Conservation (phyloP, 2,329 filamentous ascomycete genomes). For the Apiospora aurea region DNA sequence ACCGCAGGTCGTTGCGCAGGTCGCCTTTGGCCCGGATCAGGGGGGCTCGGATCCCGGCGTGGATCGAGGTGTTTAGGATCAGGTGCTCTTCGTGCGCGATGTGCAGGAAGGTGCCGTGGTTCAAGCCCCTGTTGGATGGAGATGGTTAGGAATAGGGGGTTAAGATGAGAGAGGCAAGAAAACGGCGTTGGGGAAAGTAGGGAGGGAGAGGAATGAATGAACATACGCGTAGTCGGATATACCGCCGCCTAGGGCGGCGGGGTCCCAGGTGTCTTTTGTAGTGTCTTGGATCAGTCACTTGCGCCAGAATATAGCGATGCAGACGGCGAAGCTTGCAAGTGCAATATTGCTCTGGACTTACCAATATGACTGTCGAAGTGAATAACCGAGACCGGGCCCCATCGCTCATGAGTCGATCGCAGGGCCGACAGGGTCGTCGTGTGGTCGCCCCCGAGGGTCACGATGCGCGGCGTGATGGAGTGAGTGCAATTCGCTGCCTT, state of each 20-base stretch:
- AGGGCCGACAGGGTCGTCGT: slow-evolving; percentile 68
- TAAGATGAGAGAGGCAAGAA: neutral
- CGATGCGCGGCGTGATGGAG: slow-evolving; percentile 57
- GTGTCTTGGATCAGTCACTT: slow-evolving; percentile 27
- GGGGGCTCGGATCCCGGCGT: slow-evolving; percentile 67
- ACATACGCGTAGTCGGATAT: slow-evolving; percentile 66
- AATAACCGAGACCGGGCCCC: slow-evolving; percentile 66
- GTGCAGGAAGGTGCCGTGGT: slow-evolving; percentile 68
- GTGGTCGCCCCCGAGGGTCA: slow-evolving; percentile 71
- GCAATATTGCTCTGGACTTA: slow-evolving; percentile 28
- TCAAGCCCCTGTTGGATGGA: slow-evolving; percentile 50
- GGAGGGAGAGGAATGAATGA: neutral
- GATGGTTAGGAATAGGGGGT: neutral
- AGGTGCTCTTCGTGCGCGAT: slow-evolving; percentile 68
- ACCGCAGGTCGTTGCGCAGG: slow-evolving; percentile 61
- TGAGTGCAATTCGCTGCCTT: slow-evolving; percentile 49
- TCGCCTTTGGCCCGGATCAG: slow-evolving; percentile 57
- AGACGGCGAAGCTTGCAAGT: neutral
- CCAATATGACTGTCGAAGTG: slow-evolving; percentile 73
- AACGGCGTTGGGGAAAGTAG: neutral
- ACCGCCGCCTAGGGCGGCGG: slow-evolving; percentile 63
- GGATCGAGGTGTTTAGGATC: slow-evolving; percentile 64
- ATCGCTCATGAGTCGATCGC: slow-evolving; percentile 62
- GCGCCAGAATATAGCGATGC: neutral
- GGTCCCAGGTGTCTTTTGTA: slow-evolving; percentile 73